Evolutionary conservation across 2,329 filamentous ascomycete genomes (phyloP).

Genomic region (Hymenoscyphus salicellus): DNA sequence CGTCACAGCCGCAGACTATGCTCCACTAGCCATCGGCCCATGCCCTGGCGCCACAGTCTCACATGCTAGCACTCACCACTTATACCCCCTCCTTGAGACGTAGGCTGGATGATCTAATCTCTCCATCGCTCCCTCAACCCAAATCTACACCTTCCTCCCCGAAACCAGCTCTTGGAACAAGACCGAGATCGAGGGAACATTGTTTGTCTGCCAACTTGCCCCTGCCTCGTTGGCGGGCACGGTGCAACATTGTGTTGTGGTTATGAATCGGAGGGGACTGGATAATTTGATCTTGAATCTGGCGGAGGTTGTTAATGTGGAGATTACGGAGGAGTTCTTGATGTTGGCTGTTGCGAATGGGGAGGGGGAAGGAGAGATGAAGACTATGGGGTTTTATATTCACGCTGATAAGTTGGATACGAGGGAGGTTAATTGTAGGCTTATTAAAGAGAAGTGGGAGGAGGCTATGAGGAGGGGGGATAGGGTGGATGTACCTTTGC

Average conservation of each 20-base stretch:
- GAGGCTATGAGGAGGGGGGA: conserved; percentile 20
- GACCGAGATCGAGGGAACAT: conserved; percentile 76
- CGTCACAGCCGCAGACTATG: conserved; percentile 51
- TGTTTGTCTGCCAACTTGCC: conserved; percentile 76
- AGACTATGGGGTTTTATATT: conserved; percentile 54
- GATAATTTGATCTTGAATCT: conserved; percentile 69
- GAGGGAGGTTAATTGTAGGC: conserved; percentile 33
- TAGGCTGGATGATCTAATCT: no score
- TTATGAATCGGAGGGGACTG: conserved; percentile 69
- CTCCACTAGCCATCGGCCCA: conserved; percentile 44
- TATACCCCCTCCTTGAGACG: no score
- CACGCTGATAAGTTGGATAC: conserved; percentile 50
- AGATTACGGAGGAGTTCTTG: conserved; percentile 56
- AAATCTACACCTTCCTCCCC: conserved; percentile 76
- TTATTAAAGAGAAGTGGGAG: conserved; percentile 34
- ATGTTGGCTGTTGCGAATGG: conserved; percentile 38
- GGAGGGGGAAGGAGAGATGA: conserved; percentile 28
- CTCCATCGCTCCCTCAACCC: conserved; percentile 78
- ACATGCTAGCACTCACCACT: conserved; percentile 84
- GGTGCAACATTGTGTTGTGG: conserved; percentile 57
- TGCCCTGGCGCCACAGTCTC: conserved; percentile 50
- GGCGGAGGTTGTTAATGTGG: conserved; percentile 59
- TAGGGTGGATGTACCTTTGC: background rate
- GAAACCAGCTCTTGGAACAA: conserved; percentile 75
- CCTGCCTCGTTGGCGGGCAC: conserved; percentile 38